Base-by-base conservation (phyloP, 192 early-diverging fungal genomes). In the Piromyces sp. region DNA sequence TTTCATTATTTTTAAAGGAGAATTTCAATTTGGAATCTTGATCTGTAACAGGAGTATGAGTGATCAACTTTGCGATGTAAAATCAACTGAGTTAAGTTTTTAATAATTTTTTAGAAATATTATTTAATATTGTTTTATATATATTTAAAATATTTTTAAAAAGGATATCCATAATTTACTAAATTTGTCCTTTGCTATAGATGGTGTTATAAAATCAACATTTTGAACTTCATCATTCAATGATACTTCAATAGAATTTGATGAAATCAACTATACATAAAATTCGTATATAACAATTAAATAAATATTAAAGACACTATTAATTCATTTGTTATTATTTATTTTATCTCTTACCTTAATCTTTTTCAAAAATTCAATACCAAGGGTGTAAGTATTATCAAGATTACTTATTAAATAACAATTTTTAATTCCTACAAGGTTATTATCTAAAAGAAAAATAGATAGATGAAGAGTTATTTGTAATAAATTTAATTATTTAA, bases 401-500 rank as follows among this genome's bases (percentile, higher is more conserved):
- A 33, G 29, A 80, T 86, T 30, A 19, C 31, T 33, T 30, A 85
- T 16, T 31, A 84, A 29, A 79, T 29, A 86, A 22, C 36, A 80
- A 36, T 58, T 80, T 28, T 78, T 30, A 28, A 30, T 31, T 22
- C 30, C 29, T 30, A 30, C 19, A 78, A 29, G 79, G 13, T 37
- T 79, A 16, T 28, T 28, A 30, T 31, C 26, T 40, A 15, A n/a
- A n/a, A n/a, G n/a, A n/a, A n/a, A n/a, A n/a, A n/a, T n/a, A n/a
- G n/a, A n/a, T n/a, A n/a, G n/a, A n/a, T n/a, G n/a, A n/a, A n/a
- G n/a, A n/a, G n/a, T n/a, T n/a, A n/a, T n/a, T n/a, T n/a, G n/a
- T n/a, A n/a, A n/a, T n/a, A n/a, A n/a, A n/a, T n/a, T n/a, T n/a
- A n/a, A n/a, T n/a, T n/a, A n/a, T n/a, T n/a, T n/a, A n/a, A n/a